phyloP scores from a whole-genome alignment of 148 eudicot species.

The Dianthus caryophyllus region DNA sequence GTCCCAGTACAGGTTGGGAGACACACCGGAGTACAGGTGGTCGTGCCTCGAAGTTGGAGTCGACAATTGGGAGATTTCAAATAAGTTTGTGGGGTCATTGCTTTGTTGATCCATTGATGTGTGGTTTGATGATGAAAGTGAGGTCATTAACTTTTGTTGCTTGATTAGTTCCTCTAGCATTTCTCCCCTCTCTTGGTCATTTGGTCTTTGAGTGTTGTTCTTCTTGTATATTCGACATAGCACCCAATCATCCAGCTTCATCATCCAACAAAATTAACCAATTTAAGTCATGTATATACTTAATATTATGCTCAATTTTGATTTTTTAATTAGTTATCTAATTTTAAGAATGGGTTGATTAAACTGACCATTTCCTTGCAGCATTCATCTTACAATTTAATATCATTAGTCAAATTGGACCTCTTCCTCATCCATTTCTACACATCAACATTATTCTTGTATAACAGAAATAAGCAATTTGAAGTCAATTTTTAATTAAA shows the following conservation, averaged over 20 bases:
- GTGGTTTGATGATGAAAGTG: constrained; percentile 28
- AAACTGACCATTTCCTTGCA: too few relatives aligned
- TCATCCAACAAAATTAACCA: background rate
- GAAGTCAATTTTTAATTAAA: too few relatives aligned
- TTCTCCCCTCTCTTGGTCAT: constrained; percentile 30
- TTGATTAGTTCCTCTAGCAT: constrained; percentile 31
- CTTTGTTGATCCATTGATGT: constrained; percentile 14
- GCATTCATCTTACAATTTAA: too few relatives aligned
- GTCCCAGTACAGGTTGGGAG: constrained; percentile 21
- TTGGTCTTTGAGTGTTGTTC: constrained; percentile 30
- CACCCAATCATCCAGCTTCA: constrained; percentile 42
- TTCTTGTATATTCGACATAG: constrained; percentile 50
- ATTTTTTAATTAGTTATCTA: too few relatives aligned
- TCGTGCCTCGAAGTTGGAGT: constrained; percentile 12
- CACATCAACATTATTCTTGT: too few relatives aligned
- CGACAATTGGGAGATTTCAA: constrained; percentile 22
- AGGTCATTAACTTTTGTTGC: constrained; percentile 27
- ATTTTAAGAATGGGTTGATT: too few relatives aligned
- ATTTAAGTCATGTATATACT: background rate
- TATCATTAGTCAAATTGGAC: too few relatives aligned
- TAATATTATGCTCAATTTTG: too few relatives aligned
- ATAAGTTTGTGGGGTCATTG: constrained; percentile 17
- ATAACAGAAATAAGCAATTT: too few relatives aligned
- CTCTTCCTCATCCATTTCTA: too few relatives aligned
- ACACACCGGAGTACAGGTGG: background rate